Conservation (phyloP, 108 stramenopile genomes). For the Skeletonema costatum region DNA sequence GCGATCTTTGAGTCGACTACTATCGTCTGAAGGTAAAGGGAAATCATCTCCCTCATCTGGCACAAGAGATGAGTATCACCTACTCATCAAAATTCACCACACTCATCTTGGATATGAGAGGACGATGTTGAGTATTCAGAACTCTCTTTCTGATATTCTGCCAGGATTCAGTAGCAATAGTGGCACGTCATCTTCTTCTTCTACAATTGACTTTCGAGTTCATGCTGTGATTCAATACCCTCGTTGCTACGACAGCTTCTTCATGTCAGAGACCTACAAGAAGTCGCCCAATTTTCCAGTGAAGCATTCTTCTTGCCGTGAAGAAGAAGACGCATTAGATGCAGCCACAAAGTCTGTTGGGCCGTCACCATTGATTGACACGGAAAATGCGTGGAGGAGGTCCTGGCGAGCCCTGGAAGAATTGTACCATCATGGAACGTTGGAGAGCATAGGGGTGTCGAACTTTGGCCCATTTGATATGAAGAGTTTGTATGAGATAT, state of each 20-base stretch:
- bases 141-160: conserved; percentile 48
- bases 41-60: not conserved
- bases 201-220: conserved; percentile 40
- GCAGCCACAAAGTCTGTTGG: conserved; percentile 28
- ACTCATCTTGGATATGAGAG: conserved; percentile 85
- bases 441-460: conserved; percentile 80
- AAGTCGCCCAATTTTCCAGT: conserved; percentile 24
- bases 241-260: conserved; percentile 69
- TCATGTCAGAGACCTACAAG: conserved; percentile 11
- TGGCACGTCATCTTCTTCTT: not conserved
- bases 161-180: not conserved
- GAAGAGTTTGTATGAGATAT: conserved; percentile 37
- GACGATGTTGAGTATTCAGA: conserved; percentile 62
- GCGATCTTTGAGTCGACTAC: conserved; percentile 14
- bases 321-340: conserved; percentile 62
- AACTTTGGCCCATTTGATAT: conserved; percentile 81
- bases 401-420: conserved; percentile 84
- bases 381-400: conserved; percentile 73
- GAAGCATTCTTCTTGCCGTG: conserved; percentile 71
- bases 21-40: not conserved
- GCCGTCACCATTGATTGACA: conserved; percentile 65
- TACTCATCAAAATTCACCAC: conserved; percentile 88
- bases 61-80: conserved; percentile 49
- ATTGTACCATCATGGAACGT: conserved; percentile 42
- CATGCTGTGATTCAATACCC: conserved; percentile 86